Evolutionary conservation across 139 green algal genomes (phyloP).

Genomic region (Chlorokybus atmophyticus): DNA sequence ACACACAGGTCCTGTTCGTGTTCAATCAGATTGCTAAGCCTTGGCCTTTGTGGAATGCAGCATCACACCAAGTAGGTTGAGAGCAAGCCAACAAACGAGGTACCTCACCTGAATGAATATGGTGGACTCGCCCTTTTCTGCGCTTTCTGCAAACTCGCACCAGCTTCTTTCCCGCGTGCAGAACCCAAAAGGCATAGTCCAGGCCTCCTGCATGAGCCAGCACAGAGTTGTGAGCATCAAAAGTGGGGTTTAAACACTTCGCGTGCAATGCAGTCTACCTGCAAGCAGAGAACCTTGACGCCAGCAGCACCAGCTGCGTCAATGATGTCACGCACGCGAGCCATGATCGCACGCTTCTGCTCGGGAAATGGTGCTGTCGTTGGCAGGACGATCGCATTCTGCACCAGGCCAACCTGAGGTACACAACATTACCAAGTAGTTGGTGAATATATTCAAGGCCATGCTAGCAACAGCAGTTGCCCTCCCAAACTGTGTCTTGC

Average conservation of each 20-base stretch:
- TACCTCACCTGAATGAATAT: conserved; percentile 23
- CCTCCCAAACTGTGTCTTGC: too few species aligned
- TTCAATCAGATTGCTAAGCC: too few species aligned
- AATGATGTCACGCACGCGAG: conserved; percentile 46
- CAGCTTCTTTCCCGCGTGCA: conserved; percentile 87
- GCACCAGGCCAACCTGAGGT: conserved; percentile 61
- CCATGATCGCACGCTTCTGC: conserved; percentile 59
- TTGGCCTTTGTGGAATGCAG: too few species aligned
- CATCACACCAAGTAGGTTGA: too few species aligned
- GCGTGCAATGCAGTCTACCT: conserved; percentile 32
- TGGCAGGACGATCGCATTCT: conserved; percentile 59
- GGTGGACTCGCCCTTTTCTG: conserved; percentile 28
- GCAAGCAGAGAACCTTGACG: conserved; percentile 84
- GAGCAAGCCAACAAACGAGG: too few species aligned
- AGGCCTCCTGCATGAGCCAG: conserved; percentile 47
- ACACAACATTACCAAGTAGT: too few species aligned
- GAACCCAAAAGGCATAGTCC: conserved; percentile 90
- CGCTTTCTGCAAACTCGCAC: conserved; percentile 83
- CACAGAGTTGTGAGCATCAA: neutral
- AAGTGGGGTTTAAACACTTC: neutral
- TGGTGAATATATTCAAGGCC: too few species aligned
- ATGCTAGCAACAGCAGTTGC: too few species aligned
- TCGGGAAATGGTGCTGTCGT: conserved; percentile 68
- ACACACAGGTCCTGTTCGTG: too few species aligned
- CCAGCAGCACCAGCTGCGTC: conserved; percentile 54